phyloP scores from a whole-genome alignment of 1,139 yeast genomes.

The Insectozyma bohioensis region DNA sequence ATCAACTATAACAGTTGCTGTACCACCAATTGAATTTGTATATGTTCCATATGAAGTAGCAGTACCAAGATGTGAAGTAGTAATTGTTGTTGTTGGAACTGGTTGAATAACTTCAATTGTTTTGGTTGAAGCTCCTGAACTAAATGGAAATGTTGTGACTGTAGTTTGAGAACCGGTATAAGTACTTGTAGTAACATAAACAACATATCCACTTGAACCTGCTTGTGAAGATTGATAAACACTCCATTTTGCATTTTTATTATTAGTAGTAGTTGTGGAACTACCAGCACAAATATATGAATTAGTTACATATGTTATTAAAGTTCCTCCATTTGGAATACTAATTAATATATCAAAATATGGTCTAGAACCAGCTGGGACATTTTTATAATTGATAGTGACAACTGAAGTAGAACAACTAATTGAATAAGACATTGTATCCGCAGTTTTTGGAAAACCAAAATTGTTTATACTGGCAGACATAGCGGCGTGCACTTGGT shows the following conservation, averaged over 20 bases:
- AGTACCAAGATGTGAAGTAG: constrained; percentile 13
- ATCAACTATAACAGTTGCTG: constrained; percentile 20
- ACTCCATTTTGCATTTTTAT: constrained; percentile 10
- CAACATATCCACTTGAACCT: constrained; percentile 23
- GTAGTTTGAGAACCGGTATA: constrained; percentile 21
- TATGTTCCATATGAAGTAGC: constrained; percentile 8
- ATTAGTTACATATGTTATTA: constrained; percentile 15
- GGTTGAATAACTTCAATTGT: constrained; percentile 20
- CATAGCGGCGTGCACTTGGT: constrained; percentile 19
- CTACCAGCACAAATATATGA: constrained; percentile 16
- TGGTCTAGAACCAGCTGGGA: constrained; percentile 33
- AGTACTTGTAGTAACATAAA: constrained; percentile 23
- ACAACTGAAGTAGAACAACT: constrained; percentile 17
- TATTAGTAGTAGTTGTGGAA: neutral
- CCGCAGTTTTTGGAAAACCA: constrained; percentile 18
- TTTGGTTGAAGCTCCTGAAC: constrained; percentile 13
- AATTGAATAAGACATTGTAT: constrained; percentile 12
- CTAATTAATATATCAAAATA: constrained; percentile 18
- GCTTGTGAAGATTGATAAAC: constrained; percentile 13
- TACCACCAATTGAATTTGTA: constrained; percentile 14
- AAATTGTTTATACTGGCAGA: constrained; percentile 24
- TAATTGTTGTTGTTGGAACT: constrained; percentile 16
- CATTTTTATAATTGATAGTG: constrained; percentile 17
- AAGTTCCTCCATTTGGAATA: neutral
- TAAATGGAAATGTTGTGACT: constrained; percentile 20